Percentiles rank a stretch among this genome's conserved stretches.
phyloP scores from a whole-genome alignment of 78 protist genomes.

The Creolimax fragrantissima region DNA sequence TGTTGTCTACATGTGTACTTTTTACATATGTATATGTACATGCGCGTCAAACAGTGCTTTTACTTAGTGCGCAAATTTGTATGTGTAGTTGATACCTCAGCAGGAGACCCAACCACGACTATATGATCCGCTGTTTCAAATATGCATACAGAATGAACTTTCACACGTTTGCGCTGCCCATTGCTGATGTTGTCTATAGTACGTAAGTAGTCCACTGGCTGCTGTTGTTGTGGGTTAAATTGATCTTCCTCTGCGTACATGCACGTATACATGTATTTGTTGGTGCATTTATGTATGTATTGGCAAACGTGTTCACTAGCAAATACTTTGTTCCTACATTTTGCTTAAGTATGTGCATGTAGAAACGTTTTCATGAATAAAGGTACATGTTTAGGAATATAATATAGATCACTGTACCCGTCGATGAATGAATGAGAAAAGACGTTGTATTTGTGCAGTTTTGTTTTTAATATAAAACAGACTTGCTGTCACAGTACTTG shows the following conservation, averaged over 20 bases:
- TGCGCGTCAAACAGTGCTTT: too few relatives aligned
- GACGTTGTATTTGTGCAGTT: background rate
- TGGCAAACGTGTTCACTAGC: background rate
- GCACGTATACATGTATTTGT: background rate
- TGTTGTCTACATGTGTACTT: too few relatives aligned
- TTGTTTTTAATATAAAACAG: background rate
- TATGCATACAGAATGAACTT: background rate
- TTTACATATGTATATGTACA: too few relatives aligned
- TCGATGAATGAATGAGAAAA: background rate
- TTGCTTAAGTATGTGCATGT: background rate
- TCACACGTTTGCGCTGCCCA: background rate
- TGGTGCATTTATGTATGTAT: background rate
- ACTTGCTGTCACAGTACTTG: background rate
- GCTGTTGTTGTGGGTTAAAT: too few relatives aligned
- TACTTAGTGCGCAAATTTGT: too few relatives aligned
- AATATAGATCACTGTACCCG: too few relatives aligned
- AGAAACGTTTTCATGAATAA: background rate
- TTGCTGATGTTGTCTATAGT: too few relatives aligned
- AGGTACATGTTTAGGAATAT: background rate
- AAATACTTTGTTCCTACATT: background rate
- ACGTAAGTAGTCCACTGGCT: too few relatives aligned
- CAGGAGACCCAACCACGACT: background rate
- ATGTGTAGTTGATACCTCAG: too few relatives aligned
- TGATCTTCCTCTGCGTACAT: background rate
- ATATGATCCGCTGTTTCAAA: background rate